phyloP scores from a whole-genome alignment of 2,329 filamentous ascomycete genomes.

The Zymoseptoria pseudotritici region DNA sequence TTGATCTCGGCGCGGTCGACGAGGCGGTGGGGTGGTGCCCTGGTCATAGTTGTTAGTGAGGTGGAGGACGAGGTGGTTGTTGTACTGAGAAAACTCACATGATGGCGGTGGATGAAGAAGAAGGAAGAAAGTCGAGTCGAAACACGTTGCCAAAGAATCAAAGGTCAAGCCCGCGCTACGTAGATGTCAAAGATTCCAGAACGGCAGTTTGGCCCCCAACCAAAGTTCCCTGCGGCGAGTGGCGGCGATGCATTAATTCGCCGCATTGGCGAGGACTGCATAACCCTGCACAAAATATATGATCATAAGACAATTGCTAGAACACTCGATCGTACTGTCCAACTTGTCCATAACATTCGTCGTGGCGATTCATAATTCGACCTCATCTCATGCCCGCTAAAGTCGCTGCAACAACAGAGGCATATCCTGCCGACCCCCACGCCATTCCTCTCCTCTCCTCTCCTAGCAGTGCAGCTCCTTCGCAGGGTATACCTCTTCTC shows the following conservation, averaged over 20 bases:
- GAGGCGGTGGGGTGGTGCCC: constrained; percentile 54
- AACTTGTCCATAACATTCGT: neutral
- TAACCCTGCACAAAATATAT: neutral
- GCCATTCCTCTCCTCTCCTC: neutral
- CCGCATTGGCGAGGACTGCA: neutral
- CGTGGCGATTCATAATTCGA: neutral
- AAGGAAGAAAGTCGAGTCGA: neutral
- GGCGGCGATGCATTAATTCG: neutral
- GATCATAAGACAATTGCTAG: neutral
- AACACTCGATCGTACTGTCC: neutral
- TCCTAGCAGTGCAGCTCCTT: neutral
- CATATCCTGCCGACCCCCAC: neutral
- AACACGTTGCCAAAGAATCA: neutral
- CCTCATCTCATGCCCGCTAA: neutral
- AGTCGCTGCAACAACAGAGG: neutral
- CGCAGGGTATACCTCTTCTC: neutral
- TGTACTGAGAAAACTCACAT: constrained; percentile 1
- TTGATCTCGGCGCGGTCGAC: constrained; percentile 89
- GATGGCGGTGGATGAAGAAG: constrained; percentile 1
- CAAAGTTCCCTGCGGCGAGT: neutral
- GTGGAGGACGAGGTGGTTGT: neutral
- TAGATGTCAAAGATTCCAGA: neutral
- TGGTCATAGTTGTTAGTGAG: constrained; percentile 12
- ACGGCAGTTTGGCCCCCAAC: neutral
- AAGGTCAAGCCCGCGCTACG: neutral